Conservation (phyloP, 2,329 filamentous ascomycete species). For the Cordyceps militaris region DNA sequence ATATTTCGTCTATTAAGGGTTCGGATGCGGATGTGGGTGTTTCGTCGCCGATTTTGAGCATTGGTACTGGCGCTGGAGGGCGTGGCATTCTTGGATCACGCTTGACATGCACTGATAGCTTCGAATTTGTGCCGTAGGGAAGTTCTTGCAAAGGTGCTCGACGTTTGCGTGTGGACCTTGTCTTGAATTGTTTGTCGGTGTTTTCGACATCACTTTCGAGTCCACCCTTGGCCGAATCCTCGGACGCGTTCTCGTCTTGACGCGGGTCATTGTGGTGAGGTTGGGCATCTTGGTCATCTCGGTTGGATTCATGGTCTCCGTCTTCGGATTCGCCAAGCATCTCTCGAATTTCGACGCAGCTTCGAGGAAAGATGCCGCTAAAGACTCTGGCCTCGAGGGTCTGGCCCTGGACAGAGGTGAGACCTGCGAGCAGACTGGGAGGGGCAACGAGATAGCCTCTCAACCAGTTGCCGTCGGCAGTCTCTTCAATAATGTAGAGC, state of each 20-base stretch:
- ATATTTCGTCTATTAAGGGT: conserved; percentile 93
- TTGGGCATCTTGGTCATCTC: conserved; percentile 25
- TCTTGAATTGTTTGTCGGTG: conserved; percentile 23
- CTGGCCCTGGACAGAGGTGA: conserved; percentile 86
- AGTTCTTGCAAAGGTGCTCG: conserved; percentile 30
- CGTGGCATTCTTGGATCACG: conserved; percentile 64
- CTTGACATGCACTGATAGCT: conserved; percentile 40
- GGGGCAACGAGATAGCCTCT: conserved; percentile 93
- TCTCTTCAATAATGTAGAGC: conserved; percentile 97
- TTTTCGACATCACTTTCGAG: conserved; percentile 31
- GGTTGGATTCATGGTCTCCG: conserved; percentile 35
- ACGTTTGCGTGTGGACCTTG: conserved; percentile 18
- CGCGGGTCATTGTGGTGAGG: conserved; percentile 20
- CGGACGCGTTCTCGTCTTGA: conserved; percentile 27
- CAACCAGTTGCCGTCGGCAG: conserved; percentile 85
- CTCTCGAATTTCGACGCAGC: conserved; percentile 91
- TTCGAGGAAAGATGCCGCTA: conserved; percentile 94
- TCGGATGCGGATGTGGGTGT: conserved; percentile 84
- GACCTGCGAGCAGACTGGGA: conserved; percentile 81
- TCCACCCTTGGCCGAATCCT: conserved; percentile 50
- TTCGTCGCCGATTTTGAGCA: conserved; percentile 97
- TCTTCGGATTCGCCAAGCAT: conserved; percentile 70
- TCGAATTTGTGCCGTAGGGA: conserved; percentile 33
- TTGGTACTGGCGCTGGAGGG: conserved; percentile 86
- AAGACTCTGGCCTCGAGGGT: conserved; percentile 94